Percentiles rank a stretch among this genome's conserved stretches.
These are phyloP conservation scores for Cytospora piceicola DNA, from an alignment of 2,329 filamentous ascomycete genomes.

Conservation along the genomic window DNA sequence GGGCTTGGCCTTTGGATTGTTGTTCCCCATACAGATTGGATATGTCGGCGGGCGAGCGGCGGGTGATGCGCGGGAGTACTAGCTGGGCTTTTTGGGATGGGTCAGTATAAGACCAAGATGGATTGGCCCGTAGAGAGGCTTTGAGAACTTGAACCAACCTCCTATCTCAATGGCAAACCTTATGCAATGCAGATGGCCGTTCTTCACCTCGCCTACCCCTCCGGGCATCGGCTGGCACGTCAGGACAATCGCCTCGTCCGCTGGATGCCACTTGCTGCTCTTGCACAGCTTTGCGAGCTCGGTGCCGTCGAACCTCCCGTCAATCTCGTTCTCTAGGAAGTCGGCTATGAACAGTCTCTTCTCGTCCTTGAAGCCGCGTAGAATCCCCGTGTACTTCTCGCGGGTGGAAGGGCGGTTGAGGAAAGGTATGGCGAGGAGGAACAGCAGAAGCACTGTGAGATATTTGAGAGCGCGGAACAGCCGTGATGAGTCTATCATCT, in stretches of 20 bases:
- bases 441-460: slow-evolving; percentile 32
- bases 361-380: slow-evolving; percentile 40
- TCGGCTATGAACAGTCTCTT: slow-evolving; percentile 41
- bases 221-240: slow-evolving; percentile 48
- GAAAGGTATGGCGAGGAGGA: slow-evolving; percentile 37
- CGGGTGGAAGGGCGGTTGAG: slow-evolving; percentile 26
- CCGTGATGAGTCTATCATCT: slow-evolving; percentile 36
- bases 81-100: slow-evolving; percentile 39
- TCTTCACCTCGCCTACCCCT: slow-evolving; percentile 49
- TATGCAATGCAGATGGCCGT: slow-evolving; percentile 50
- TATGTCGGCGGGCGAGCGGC: slow-evolving; percentile 40
- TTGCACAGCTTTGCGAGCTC: slow-evolving; percentile 42
- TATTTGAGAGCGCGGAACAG: slow-evolving; percentile 37
- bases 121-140: neutral
- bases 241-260: slow-evolving; percentile 43
- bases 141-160: slow-evolving; percentile 39
- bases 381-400: slow-evolving; percentile 34
- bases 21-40: slow-evolving; percentile 34
- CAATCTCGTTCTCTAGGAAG: slow-evolving; percentile 41
- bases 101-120: neutral
- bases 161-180: slow-evolving; percentile 53
- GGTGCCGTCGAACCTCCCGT: slow-evolving; percentile 39
- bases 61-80: slow-evolving; percentile 43
- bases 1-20: slow-evolving; percentile 36
- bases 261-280: slow-evolving; percentile 43